Percentiles rank a stretch among this genome's conserved stretches.
Evolutionary conservation across 345 rosid species (phyloP).

Genomic region (Citrus mangshanensis): DNA sequence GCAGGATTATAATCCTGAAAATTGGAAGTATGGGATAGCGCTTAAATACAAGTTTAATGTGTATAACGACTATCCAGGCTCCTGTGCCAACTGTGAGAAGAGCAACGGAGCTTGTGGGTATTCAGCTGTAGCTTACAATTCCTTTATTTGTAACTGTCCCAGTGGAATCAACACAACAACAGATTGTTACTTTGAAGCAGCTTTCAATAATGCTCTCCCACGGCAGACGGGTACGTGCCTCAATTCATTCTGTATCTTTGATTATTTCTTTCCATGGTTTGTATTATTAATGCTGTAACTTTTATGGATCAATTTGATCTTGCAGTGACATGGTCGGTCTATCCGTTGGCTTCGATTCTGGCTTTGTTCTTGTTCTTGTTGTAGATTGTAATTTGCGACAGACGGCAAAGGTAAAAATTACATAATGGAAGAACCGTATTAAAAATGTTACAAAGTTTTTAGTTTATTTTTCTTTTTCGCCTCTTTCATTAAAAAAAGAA

Average conservation of each 20-base stretch:
- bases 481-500: no score
- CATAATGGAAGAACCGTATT: neutral
- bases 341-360: conserved; percentile 19
- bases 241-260: no score
- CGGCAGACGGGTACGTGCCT: conserved; percentile 20
- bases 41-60: conserved; percentile 79
- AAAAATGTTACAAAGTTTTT: neutral
- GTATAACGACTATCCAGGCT: conserved; percentile 60
- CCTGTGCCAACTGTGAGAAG: conserved; percentile 68
- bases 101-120: conserved; percentile 83
- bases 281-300: no score
- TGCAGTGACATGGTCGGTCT: conserved; percentile 29
- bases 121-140: conserved; percentile 33
- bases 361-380: conserved; percentile 5
- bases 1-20: conserved; percentile 72
- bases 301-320: conserved; percentile 1
- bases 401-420: neutral
- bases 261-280: neutral
- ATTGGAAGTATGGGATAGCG: conserved; percentile 85
- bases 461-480: neutral
- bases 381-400: conserved; percentile 4
- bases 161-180: conserved; percentile 65
- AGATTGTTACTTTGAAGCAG: conserved; percentile 55
- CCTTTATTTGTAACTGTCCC: conserved; percentile 70
- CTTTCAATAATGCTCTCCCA: conserved; percentile 32